These are phyloP conservation scores for Novymonas esmeraldas DNA, from an alignment of 208 protist species.

Conservation along the genomic window DNA sequence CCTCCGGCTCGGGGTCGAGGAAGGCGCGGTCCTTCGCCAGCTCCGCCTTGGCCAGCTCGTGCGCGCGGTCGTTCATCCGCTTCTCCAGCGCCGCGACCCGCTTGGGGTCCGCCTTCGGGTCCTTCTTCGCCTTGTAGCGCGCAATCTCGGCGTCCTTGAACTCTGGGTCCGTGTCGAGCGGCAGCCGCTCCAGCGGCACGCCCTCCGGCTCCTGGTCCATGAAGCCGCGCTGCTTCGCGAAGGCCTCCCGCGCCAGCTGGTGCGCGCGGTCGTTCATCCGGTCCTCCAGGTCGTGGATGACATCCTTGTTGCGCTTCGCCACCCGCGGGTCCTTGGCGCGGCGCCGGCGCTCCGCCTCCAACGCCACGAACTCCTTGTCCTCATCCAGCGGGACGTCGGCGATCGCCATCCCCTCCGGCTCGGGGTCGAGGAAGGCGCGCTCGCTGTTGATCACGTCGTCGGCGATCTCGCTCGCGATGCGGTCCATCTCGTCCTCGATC, in stretches of 20 bases:
- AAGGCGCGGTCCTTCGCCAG: conserved; percentile 65
- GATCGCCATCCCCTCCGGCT: conserved; percentile 78
- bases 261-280: conserved; percentile 72
- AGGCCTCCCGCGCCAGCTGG: conserved; percentile 63
- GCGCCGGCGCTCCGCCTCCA: conserved; percentile 75
- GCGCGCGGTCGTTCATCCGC: conserved; percentile 58
- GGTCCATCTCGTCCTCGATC: conserved; percentile 66
- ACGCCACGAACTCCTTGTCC: conserved; percentile 70
- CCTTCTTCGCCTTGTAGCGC: conserved; percentile 64
- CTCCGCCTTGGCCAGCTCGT: conserved; percentile 59
- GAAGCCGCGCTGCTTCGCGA: conserved; percentile 68
- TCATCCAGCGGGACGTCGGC: conserved; percentile 74
- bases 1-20: conserved; percentile 80
- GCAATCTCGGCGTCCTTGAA: conserved; percentile 83
- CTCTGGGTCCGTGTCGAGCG: conserved; percentile 72
- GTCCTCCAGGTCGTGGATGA: conserved; percentile 69
- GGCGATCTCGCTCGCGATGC: conserved; percentile 55
- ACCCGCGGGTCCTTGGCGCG: conserved; percentile 57
- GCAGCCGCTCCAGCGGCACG: conserved; percentile 63
- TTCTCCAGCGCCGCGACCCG: conserved; percentile 51
- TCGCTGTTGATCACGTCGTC: conserved; percentile 67
- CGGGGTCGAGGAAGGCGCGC: conserved; percentile 75
- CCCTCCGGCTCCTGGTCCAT: conserved; percentile 78
- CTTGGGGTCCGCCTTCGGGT: conserved; percentile 37
- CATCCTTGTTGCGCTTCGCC: conserved; percentile 68